These are phyloP conservation scores for Eimeria tenella DNA, from an alignment of 169 alveolate species.

Conservation along the genomic window DNA sequence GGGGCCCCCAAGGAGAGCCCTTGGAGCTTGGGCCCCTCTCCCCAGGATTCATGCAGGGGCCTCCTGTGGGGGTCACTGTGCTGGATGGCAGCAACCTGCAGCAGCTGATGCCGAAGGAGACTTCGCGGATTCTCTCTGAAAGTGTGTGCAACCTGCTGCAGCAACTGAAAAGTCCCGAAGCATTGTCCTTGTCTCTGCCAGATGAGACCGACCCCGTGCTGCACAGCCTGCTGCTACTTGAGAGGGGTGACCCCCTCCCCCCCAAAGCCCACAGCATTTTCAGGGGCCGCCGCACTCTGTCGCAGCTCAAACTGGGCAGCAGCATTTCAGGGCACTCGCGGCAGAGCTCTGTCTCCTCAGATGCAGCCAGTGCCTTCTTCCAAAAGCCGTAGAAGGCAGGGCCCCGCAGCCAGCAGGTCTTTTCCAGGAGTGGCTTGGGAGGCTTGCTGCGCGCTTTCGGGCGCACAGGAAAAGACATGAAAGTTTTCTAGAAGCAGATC, in stretches of 20 bases:
- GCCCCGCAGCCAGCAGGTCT: too few species aligned
- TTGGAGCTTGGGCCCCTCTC: not conserved
- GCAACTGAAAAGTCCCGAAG: not conserved
- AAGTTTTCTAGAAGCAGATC: too few species aligned
- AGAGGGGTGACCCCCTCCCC: not conserved
- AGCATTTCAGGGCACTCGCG: too few species aligned
- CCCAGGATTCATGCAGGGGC: not conserved
- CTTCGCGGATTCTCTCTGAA: not conserved
- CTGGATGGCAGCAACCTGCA: conserved; percentile 9
- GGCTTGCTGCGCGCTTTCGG: too few species aligned
- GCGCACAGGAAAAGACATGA: too few species aligned
- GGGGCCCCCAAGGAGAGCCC: conserved; percentile 18
- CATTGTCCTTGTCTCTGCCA: not conserved
- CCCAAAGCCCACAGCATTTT: not conserved
- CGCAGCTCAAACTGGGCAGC: not conserved
- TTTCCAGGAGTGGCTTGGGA: too few species aligned
- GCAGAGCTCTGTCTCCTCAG: too few species aligned
- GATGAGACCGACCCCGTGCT: conserved; percentile 11
- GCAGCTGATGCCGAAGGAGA: conserved; percentile 2
- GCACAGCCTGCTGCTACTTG: not conserved
- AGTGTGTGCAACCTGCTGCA: not conserved
- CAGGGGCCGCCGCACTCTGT: conserved; percentile 4
- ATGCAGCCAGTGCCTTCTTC: too few species aligned
- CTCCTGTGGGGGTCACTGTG: not conserved
- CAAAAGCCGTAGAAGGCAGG: too few species aligned